Evolutionary conservation across 805 yeast genomes (phyloP).

Genomic region (Aciculoconidium aculeatum): DNA sequence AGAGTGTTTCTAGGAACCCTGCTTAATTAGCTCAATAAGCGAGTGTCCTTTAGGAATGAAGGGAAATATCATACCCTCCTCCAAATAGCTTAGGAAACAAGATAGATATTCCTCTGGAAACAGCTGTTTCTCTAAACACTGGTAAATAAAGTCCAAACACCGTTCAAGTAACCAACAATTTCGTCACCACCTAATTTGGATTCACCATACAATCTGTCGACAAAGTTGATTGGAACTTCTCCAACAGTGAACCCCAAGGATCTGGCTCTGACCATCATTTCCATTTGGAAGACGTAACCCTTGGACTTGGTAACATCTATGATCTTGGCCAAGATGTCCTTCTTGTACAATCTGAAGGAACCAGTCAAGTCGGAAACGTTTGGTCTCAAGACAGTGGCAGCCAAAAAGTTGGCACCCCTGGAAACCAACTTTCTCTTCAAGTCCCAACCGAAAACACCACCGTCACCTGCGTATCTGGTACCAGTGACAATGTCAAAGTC

Average conservation of each 20-base stretch:
- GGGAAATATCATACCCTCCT: too few species aligned
- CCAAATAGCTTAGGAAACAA: too few species aligned
- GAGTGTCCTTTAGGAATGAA: too few species aligned
- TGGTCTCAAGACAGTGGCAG: slow-evolving; percentile 66
- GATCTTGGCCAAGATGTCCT: slow-evolving; percentile 58
- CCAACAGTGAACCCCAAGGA: slow-evolving; percentile 68
- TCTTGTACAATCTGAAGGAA: slow-evolving; percentile 69
- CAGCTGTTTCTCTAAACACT: slow-evolving; percentile 48
- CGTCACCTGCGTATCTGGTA: slow-evolving; percentile 74
- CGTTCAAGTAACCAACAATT: slow-evolving; percentile 70
- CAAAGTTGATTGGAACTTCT: slow-evolving; percentile 75
- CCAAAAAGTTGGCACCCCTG: slow-evolving; percentile 76
- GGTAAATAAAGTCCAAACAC: slow-evolving; percentile 66
- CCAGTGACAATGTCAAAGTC: slow-evolving; percentile 51
- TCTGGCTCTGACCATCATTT: slow-evolving; percentile 80
- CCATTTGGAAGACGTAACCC: slow-evolving; percentile 85
- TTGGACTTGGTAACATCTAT: slow-evolving; percentile 65
- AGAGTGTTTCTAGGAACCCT: too few species aligned
- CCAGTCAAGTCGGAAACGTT: slow-evolving; percentile 72
- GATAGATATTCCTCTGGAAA: too few species aligned
- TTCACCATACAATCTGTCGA: slow-evolving; percentile 75
- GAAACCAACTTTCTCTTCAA: slow-evolving; percentile 71
- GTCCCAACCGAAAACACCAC: slow-evolving; percentile 84
- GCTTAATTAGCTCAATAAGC: too few species aligned
- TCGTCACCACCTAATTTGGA: slow-evolving; percentile 77